Evolutionary conservation across 768 basidiomycete genomes (phyloP), one percentile per base, ranked within the genome.

Genomic region (Lentinula lateritia): DNA sequence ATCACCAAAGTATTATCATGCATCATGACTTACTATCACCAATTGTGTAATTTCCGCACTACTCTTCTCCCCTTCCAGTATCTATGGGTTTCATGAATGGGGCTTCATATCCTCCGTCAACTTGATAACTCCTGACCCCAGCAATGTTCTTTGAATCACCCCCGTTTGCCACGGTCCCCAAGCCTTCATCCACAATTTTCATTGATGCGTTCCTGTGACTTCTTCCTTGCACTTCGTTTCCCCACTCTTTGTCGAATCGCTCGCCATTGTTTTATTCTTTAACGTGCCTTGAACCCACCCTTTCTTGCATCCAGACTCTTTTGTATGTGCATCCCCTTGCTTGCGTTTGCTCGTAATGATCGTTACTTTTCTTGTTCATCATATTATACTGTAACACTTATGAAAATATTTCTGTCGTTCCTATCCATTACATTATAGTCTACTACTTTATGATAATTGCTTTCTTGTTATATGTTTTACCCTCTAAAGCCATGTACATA

Each of bases 381-480:
- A 13, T 52, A 34, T 9, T 23, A 18, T 48, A 48, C 16, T 43
- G 46, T 48, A 48, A 48, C 46, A 20, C 7, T 7, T 20, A 48
- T 48, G 46, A 48, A 48, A 20, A 48, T 48, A 52, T 55, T 36
- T 55, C 20, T 55, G 16, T 10, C 6, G 36, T 34, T 43, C 23
- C 39, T 15, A 41, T 9, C 20, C 15, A 8, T 6, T 56, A 42
- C 55, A 7, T 18, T 56, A 56, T 9, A 15, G 53, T 56, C 55
- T 43, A 56, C 55, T 56, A 56, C 55, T 56, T 34, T 56, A 56
- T 56, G 18, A 28, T 56, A 56, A 56, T 56, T 16, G 18, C 55
- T 56, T 42, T 56, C 23, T 56, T 34, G 16, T 28, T 41, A 16
- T 56, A 28, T 45, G 38, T 55, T 55, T 28, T 18, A 39, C 53